Base-by-base conservation (phyloP, 2,329 filamentous ascomycete genomes). In the Fusarium camptoceras region DNA sequence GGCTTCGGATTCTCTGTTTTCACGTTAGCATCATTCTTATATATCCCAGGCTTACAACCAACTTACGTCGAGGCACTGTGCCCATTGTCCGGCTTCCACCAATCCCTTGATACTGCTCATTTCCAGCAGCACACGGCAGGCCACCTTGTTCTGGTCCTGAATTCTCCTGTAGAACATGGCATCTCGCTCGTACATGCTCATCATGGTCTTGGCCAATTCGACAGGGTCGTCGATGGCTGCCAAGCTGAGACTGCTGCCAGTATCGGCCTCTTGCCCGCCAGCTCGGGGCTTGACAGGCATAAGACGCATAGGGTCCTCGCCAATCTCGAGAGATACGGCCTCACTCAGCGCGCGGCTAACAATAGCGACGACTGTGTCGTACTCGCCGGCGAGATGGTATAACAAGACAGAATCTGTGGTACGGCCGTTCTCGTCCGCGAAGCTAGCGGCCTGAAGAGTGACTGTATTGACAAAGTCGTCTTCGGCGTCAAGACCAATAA, bases 331-430 rank as follows among this genome's bases (percentile, higher is more conserved):
- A 15, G 93, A 91, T 64, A 98, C 90, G 46, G 94, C 93, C 79
- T 98, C 94, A 59, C 94, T 97, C 37, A 99, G 86, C 6, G 94
- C 92, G 41, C 94, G 91, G 80, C 94, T 97, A 76, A 98, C 89
- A 71, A 98, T 95, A 27, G 88, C 85, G 44, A 98, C 89, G n/a
- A 98, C 97, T 56, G 91, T 94, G 78, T 99, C 94, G 78, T 97
- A 98, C 79, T 99, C 94, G 76, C 94, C 93, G 0, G 96, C 95
- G 44, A 99, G 86, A 79, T 99, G 95, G 79, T 97, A 98, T 54
- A 99, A 86, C 53, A 99, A 86, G 16, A 98, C 95, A 4, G 97
- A 94, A 80, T 99, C 96, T 1, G 95, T 97, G 3, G 92, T 94
- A 51, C 97, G 89, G 41, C 96, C 95, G 75, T 95, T 97, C 79